Base-by-base conservation (phyloP, 2,329 filamentous ascomycete species). In the Colletotrichum limetticola region DNA sequence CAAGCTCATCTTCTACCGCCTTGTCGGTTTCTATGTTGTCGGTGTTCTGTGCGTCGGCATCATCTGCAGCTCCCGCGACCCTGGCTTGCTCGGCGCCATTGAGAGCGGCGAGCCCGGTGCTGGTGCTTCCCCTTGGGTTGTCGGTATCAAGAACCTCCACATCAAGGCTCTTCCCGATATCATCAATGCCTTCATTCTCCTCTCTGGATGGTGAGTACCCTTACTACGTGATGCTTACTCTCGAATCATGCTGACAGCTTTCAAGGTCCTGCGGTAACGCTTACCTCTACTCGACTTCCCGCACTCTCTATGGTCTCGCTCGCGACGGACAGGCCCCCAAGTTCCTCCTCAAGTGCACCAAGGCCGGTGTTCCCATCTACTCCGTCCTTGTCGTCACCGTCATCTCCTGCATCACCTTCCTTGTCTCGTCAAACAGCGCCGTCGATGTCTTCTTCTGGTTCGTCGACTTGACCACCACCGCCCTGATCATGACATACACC, bases 1-100 rank as follows among this genome's bases (percentile, higher is more conserved):
- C 83, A 94, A 93, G 75, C 90, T 91, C 58, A 91, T 94, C 42
- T 94, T 94, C 82, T 94, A 92, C 80, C 91, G 93, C 61, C 85
- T 95, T 37, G 91, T 91, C 0, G 82, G 87, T 1, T 94, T 95
- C 82, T 94, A 94, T 81, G 87, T 94, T n/a, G 85, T 94, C 71
- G 88, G 91, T 68, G 89, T 88, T 12, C 83, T 93, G 3, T 85
- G 84, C 52, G 86, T 91, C 22, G 89, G 89, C 7, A 89, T 91
- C 71, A 77, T 91, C 71, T 86, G 92, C 74, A 84, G 90, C 19
- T 89, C 90, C 77, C 85, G 91, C 65, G 89, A 91, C 75, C 78
- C 84, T 0, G 86, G 86, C 24, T 82, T 92, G 75, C 84, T 80
- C 11, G 85, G 83, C 22, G 90, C 90, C 1, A 90, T 91, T 76